phyloP scores from a whole-genome alignment of 371 early-diverging fungal species.

The Mucor plumbeus region DNA sequence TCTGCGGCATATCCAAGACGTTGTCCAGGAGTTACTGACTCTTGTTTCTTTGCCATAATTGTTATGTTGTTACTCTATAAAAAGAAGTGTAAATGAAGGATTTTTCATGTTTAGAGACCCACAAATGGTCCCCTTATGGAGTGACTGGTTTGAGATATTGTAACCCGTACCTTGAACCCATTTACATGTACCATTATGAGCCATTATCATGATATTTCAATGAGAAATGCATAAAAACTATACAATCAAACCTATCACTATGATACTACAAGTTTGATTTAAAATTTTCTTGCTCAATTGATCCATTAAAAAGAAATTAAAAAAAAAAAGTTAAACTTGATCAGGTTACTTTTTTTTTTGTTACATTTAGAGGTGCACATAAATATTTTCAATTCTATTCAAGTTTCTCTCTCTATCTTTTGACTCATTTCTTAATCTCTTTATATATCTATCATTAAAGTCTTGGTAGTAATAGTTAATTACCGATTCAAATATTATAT shows the following conservation, averaged over 20 bases:
- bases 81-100: not conserved
- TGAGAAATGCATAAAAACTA: not conserved
- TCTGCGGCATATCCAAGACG: constrained; percentile 79
- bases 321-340: not conserved
- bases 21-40: constrained; percentile 81
- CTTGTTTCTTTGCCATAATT: constrained; percentile 25
- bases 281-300: not conserved
- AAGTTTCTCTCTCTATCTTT: not conserved
- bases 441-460: not conserved
- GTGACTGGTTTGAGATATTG: constrained; percentile 3
- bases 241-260: not conserved
- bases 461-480: not conserved
- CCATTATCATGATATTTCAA: not conserved
- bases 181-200: no score
- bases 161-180: not conserved
- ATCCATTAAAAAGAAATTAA: not conserved
- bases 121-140: not conserved
- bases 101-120: not conserved
- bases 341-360: not conserved
- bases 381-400: constrained; percentile 3
- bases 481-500: not conserved
- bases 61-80: not conserved
- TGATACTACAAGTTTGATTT: not conserved
- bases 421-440: not conserved
- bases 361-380: constrained; percentile 2